A percentile compares a stretch with the other conserved stretches of the same genome.
Evolutionary conservation across 108 stramenopile species (phyloP).

Genomic region (Nannochloropsis gaditana): DNA sequence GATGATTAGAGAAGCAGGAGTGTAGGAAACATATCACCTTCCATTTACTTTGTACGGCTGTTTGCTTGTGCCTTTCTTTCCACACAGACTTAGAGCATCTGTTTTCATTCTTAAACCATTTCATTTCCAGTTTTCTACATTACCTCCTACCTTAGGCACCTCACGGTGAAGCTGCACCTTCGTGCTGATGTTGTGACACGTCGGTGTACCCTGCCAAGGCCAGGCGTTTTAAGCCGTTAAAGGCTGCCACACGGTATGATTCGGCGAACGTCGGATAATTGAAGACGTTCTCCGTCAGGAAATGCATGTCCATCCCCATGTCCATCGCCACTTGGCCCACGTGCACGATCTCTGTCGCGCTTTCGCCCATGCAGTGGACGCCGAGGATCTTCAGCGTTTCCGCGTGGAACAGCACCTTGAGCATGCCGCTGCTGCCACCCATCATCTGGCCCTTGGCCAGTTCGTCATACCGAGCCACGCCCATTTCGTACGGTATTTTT

Average conservation of each 20-base stretch:
- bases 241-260: neutral
- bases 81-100: too few species aligned
- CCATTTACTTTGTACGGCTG: too few species aligned
- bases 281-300: neutral
- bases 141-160: too few species aligned
- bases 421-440: neutral
- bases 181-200: neutral
- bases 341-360: neutral
- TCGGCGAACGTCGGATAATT: conserved; percentile 23
- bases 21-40: too few species aligned
- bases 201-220: conserved; percentile 19
- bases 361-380: neutral
- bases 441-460: conserved; percentile 21
- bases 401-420: conserved; percentile 7
- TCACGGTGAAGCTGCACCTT: neutral
- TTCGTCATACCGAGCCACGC: conserved; percentile 7
- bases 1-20: too few species aligned
- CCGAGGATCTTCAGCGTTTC: conserved; percentile 27
- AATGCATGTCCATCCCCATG: neutral
- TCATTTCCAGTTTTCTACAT: too few species aligned
- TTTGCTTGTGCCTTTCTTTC: too few species aligned
- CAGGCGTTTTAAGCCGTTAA: neutral
- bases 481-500: neutral
- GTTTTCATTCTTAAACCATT: too few species aligned
- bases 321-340: conserved; percentile 22